Percentiles rank a stretch among this genome's conserved stretches.
These are phyloP conservation scores for Backusella morwellensis DNA, from an alignment of 192 early-diverging fungal genomes.

Conservation along the genomic window DNA sequence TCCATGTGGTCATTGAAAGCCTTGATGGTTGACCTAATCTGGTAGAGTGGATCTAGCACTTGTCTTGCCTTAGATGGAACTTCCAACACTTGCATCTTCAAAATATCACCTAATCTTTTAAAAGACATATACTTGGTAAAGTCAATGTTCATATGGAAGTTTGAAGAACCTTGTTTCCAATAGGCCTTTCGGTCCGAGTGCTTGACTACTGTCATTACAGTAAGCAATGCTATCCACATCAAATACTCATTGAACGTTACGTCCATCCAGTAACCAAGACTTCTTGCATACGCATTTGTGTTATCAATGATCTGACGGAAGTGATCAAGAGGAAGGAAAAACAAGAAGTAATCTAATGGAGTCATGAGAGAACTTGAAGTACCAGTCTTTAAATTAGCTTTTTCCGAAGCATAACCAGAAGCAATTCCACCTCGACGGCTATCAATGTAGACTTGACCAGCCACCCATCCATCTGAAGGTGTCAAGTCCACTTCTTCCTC, in stretches of 20 bases:
- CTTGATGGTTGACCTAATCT: neutral
- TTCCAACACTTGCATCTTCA: neutral
- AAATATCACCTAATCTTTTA: neutral
- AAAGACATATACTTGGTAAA: neutral
- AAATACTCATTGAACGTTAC: neutral
- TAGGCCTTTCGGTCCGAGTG: neutral
- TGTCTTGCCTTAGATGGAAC: neutral
- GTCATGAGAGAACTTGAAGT: neutral
- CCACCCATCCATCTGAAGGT: neutral
- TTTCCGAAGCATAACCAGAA: too few species aligned
- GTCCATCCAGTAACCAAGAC: neutral
- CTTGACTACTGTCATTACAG: neutral
- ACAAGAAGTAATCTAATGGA: constrained; percentile 9
- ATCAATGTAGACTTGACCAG: neutral
- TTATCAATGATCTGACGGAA: neutral
- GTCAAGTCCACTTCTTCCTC: neutral
- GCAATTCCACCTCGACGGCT: too few species aligned
- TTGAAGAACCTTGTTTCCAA: neutral
- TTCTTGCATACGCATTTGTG: neutral
- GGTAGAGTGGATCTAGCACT: neutral
- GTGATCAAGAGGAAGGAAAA: neutral
- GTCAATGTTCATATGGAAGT: neutral
- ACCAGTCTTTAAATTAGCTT: too few species aligned
- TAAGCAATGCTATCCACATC: neutral
- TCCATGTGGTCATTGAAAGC: constrained; percentile 7